Percentiles rank a stretch among this genome's conserved stretches.
phyloP scores from a whole-genome alignment of 495 filamentous ascomycete species.

The Daldinia loculata region DNA sequence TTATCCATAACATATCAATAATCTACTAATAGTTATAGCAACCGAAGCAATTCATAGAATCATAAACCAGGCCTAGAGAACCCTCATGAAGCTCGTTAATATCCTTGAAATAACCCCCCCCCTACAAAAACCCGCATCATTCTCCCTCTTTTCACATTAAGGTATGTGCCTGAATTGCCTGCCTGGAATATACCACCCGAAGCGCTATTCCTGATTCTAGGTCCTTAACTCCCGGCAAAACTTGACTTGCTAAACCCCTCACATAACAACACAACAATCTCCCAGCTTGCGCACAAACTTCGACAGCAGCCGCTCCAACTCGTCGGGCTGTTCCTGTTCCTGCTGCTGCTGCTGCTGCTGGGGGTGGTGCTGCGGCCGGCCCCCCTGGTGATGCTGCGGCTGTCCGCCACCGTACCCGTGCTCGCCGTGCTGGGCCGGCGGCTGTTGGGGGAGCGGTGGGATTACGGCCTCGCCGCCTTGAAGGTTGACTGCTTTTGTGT shows the following conservation, averaged over 20 bases:
- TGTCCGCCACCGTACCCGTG: conserved; percentile 37
- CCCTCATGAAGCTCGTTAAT: too few relatives aligned
- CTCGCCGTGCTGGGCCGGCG: conserved; percentile 42
- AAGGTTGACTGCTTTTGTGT: conserved; percentile 44
- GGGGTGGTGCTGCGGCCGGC: conserved; percentile 49
- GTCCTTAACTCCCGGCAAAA: neutral
- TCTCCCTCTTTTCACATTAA: neutral
- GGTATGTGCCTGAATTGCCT: neutral
- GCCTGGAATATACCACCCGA: neutral
- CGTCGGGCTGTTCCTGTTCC: conserved; percentile 63
- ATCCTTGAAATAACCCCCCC: too few relatives aligned
- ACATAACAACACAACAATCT: conserved; percentile 84
- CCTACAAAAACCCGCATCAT: too few relatives aligned
- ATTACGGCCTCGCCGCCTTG: conserved; percentile 48
- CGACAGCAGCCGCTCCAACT: conserved; percentile 70
- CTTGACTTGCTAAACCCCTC: conserved; percentile 27
- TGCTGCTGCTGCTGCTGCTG: conserved; percentile 47
- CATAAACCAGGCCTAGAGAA: too few relatives aligned
- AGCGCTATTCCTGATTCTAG: neutral
- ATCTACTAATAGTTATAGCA: too few relatives aligned
- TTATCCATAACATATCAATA: too few relatives aligned
- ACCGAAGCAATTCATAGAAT: too few relatives aligned
- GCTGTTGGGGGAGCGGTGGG: conserved; percentile 62
- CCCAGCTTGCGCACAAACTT: conserved; percentile 69
- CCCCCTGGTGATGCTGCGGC: conserved; percentile 43